phyloP scores from a whole-genome alignment of 805 yeast species.

The Nakazawaea sp. region DNA sequence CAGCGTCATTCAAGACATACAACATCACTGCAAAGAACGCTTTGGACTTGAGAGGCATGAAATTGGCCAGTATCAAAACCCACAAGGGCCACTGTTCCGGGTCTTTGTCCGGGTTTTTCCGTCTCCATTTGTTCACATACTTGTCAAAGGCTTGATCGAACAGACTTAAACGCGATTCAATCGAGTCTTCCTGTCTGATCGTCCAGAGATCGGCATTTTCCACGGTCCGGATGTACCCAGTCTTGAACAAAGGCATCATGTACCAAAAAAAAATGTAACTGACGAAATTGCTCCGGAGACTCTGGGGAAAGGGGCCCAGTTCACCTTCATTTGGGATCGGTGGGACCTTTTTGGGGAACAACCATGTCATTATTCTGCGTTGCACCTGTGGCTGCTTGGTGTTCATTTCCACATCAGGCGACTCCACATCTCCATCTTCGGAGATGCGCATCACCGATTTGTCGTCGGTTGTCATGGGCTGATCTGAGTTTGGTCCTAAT shows the following conservation, averaged over 20 bases:
- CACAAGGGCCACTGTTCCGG: slow-evolving; percentile 27
- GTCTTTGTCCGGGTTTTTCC: slow-evolving; percentile 29
- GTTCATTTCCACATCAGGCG: too few relatives aligned
- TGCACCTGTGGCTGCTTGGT: too few relatives aligned
- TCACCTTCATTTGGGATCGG: slow-evolving; percentile 36
- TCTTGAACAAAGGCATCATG: slow-evolving; percentile 56
- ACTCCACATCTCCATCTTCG: too few relatives aligned
- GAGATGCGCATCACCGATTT: too few relatives aligned
- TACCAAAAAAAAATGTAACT: slow-evolving; percentile 70
- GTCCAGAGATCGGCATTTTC: slow-evolving; percentile 56
- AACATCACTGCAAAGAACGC: slow-evolving; percentile 18
- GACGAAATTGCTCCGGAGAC: slow-evolving; percentile 33
- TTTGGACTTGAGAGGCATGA: slow-evolving; percentile 33
- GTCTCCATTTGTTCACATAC: slow-evolving; percentile 19
- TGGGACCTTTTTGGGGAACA: slow-evolving; percentile 33
- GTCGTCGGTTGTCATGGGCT: too few relatives aligned
- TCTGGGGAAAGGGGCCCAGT: slow-evolving; percentile 34
- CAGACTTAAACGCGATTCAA: slow-evolving; percentile 27
- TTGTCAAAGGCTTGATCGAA: slow-evolving; percentile 28
- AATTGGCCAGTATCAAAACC: slow-evolving; percentile 33
- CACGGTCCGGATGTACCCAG: slow-evolving; percentile 67
- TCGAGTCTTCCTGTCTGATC: slow-evolving; percentile 33
- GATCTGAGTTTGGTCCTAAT: too few relatives aligned
- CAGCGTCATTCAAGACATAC: slow-evolving; percentile 37
- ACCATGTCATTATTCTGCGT: slow-evolving; percentile 25